A percentile compares a stretch with the other conserved stretches of the same genome.
Conservation (phyloP, 768 basidiomycete genomes). For the Trametes villosa region DNA sequence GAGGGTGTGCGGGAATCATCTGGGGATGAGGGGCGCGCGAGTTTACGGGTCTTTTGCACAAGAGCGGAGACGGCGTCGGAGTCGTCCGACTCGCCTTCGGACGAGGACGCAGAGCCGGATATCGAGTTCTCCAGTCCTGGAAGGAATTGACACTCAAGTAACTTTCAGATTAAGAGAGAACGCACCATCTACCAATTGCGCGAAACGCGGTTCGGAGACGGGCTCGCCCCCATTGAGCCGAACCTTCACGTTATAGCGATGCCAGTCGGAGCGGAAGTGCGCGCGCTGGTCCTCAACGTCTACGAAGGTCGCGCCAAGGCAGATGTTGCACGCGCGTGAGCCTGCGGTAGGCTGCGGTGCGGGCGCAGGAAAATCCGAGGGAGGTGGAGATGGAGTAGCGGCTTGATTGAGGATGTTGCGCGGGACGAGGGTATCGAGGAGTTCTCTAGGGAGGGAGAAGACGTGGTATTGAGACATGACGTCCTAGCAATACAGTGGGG, state of each 20-base stretch:
- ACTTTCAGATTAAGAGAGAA: neutral
- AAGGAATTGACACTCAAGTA: neutral
- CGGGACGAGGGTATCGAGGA: conserved; percentile 72
- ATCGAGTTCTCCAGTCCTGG: conserved; percentile 83
- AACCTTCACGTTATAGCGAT: conserved; percentile 94
- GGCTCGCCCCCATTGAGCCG: conserved; percentile 65
- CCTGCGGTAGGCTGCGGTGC: conserved; percentile 40
- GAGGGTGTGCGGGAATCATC: conserved; percentile 39
- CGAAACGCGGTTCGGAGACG: conserved; percentile 73
- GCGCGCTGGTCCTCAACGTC: conserved; percentile 81
- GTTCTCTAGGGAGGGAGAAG: conserved; percentile 70
- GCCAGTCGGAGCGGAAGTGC: conserved; percentile 97
- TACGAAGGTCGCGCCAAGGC: conserved; percentile 67
- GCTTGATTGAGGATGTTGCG: conserved; percentile 58
- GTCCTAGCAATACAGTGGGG: conserved; percentile 14
- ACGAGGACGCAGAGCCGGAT: conserved; percentile 87
- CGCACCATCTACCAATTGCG: conserved; percentile 81
- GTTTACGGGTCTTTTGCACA: conserved; percentile 41
- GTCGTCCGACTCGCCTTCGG: conserved; percentile 57
- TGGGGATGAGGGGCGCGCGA: conserved; percentile 51
- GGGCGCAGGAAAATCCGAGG: conserved; percentile 33
- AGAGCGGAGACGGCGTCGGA: conserved; percentile 72
- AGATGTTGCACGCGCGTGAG: conserved; percentile 70
- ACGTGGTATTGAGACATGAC: conserved; percentile 55
- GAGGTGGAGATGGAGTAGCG: conserved; percentile 33